These are phyloP conservation scores for Botrytis porri DNA, from an alignment of 2,329 filamentous ascomycete species.

Conservation along the genomic window DNA sequence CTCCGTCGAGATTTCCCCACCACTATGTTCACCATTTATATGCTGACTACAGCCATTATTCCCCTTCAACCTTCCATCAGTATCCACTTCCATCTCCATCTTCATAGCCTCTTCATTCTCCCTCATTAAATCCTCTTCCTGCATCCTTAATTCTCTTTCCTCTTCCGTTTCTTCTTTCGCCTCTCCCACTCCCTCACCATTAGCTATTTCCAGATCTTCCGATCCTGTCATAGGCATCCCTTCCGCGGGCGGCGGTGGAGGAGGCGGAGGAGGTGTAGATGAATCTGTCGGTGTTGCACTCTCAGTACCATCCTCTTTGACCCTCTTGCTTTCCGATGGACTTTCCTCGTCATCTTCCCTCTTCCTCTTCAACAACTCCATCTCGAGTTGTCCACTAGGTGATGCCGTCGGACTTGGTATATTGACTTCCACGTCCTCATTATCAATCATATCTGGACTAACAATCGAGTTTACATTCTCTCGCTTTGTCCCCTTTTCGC, in stretches of 20 bases:
- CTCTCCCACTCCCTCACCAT: neutral
- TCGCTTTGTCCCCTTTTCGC: neutral
- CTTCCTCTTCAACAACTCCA: constrained; percentile 58
- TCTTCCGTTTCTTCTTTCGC: constrained; percentile 28
- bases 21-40: neutral
- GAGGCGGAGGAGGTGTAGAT: constrained; percentile 32
- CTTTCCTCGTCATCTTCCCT: constrained; percentile 43
- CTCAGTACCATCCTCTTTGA: constrained; percentile 31
- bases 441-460: constrained; percentile 37
- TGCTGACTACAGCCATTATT: neutral
- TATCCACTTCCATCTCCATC: constrained; percentile 53
- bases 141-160: constrained; percentile 26
- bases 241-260: constrained; percentile 31
- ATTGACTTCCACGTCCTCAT: constrained; percentile 23
- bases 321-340: constrained; percentile 32
- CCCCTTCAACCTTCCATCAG: constrained; percentile 49
- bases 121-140: constrained; percentile 32
- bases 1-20: neutral
- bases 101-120: constrained; percentile 37
- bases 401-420: constrained; percentile 14
- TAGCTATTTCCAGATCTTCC: neutral
- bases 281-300: neutral
- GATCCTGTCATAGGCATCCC: constrained; percentile 11
- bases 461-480: neutral
- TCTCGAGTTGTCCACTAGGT: constrained; percentile 14